Percentiles rank a stretch among this genome's conserved stretches.
These are phyloP conservation scores for Pseudogymnoascus sp. DNA, from an alignment of 2,329 filamentous ascomycete genomes.

Conservation along the genomic window DNA sequence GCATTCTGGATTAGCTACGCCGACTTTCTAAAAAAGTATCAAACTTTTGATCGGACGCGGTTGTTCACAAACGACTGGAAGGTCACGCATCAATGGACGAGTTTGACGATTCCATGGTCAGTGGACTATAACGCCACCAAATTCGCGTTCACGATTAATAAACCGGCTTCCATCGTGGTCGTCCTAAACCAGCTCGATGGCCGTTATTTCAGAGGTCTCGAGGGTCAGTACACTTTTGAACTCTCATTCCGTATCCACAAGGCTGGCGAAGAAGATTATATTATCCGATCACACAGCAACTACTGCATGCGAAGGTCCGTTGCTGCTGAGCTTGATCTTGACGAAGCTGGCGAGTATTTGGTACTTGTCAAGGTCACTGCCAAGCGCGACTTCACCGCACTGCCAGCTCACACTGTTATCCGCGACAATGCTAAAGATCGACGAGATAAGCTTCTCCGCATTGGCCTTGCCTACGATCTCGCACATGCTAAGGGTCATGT, in stretches of 20 bases:
- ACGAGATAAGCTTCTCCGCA: conserved; percentile 46
- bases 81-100: conserved; percentile 51
- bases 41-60: conserved; percentile 51
- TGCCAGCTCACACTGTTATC: conserved; percentile 46
- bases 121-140: conserved; percentile 50
- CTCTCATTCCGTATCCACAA: conserved; percentile 43
- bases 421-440: conserved; percentile 37
- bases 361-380: conserved; percentile 49
- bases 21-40: conserved; percentile 54
- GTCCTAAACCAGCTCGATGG: conserved; percentile 54
- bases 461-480: conserved; percentile 50
- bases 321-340: conserved; percentile 47
- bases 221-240: conserved; percentile 47
- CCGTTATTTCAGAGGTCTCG: conserved; percentile 52
- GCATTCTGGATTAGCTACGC: conserved; percentile 57
- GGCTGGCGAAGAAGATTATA: conserved; percentile 46
- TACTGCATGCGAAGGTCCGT: conserved; percentile 51
- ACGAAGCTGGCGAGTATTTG: conserved; percentile 47
- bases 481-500: conserved; percentile 51
- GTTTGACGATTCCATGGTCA: conserved; percentile 53
- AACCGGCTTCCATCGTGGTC: conserved; percentile 48
- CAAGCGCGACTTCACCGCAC: conserved; percentile 34
- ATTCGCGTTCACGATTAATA: conserved; percentile 48
- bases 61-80: conserved; percentile 55
- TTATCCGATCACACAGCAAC: conserved; percentile 50